Evolutionary conservation across 257 asterid species (phyloP).

Genomic region (Scutellaria galericulata): DNA sequence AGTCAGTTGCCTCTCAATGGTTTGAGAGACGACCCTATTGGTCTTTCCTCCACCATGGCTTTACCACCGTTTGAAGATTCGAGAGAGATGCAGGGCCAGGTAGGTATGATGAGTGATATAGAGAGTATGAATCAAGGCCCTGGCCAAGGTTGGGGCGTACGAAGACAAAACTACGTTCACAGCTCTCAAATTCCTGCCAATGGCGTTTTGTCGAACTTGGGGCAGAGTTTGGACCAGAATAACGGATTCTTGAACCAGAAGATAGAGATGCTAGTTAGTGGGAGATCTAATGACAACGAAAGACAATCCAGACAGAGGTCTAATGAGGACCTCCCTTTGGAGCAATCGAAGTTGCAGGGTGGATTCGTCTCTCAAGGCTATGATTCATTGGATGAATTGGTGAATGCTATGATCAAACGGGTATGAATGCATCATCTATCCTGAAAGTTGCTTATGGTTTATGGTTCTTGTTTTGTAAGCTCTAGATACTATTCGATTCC

Average conservation of each 20-base stretch:
- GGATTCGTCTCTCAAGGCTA: conserved; percentile 43
- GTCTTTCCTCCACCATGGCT: conserved; percentile 49
- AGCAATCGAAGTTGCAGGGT: conserved; percentile 58
- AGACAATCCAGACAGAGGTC: conserved; percentile 49
- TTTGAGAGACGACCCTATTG: conserved; percentile 47
- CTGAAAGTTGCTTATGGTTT: background rate
- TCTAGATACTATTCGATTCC: no score
- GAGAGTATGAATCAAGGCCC: no score
- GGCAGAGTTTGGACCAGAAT: conserved; percentile 44
- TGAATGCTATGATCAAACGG: conserved; percentile 51
- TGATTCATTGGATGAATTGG: conserved; percentile 49
- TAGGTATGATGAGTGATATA: no score
- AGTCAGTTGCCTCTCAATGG: conserved; percentile 48
- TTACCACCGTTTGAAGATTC: conserved; percentile 54
- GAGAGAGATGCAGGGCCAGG: conserved; percentile 40
- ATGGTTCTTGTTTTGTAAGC: background rate
- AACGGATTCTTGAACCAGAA: conserved; percentile 45
- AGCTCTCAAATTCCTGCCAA: conserved; percentile 48
- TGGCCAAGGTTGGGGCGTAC: conserved; percentile 51
- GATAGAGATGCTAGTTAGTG: conserved; percentile 50
- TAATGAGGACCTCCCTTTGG: conserved; percentile 52
- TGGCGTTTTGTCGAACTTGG: conserved; percentile 39
- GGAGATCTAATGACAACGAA: conserved; percentile 48
- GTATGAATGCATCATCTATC: conserved; percentile 40
- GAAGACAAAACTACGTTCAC: conserved; percentile 44